Base-by-base conservation (phyloP, 495 filamentous ascomycete species). In the Mycothermus thermophilus region DNA sequence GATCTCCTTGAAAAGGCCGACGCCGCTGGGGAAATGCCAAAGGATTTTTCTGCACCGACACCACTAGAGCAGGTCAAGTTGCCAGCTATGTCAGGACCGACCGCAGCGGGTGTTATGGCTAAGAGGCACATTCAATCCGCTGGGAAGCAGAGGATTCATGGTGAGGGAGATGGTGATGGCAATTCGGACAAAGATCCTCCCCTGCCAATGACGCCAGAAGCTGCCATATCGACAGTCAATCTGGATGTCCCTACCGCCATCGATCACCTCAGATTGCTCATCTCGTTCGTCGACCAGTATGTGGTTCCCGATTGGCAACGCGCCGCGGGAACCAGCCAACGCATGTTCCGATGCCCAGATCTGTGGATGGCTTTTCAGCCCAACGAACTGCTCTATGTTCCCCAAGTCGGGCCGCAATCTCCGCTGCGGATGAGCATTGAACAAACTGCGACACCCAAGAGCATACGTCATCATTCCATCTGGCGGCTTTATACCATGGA, bases 291-390 rank as follows among this genome's bases (percentile, higher is more conserved):
- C 29, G 52, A 59, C 9, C 28, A 50, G 18, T 40, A 59, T 22
- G 41, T 64, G 25, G 54, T 59, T 43, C 55, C 59, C 8, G 15
- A 44, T 9, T 48, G 55, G 32, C 11, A 21, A 3, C 27, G 35
- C 1, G 59, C 43, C 28, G 44, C 48, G 8, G 50, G 42, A 16
- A 51, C 26, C 8, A 26, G 32, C 8, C 38, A 36, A 0, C 40
- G 44, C 1, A 51, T 38, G 11, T 42, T 60, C 27, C 50, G 44
- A 24, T 60, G 51, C 26, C 40, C 48, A 8, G 52, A 64, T 37
- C 35, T 65, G 1, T 60, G 58, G 56, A 50, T 43, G 3, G 34
- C 64, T 0, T 63, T 61, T 35, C 48, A 52, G 4, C 50, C 55
- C 2, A 55, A 58, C 5, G 47, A 56, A 9, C 31, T 59, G 2